Base-by-base conservation (phyloP, 352 stramenopile genomes). In the Hyaloperonospora brassicae region DNA sequence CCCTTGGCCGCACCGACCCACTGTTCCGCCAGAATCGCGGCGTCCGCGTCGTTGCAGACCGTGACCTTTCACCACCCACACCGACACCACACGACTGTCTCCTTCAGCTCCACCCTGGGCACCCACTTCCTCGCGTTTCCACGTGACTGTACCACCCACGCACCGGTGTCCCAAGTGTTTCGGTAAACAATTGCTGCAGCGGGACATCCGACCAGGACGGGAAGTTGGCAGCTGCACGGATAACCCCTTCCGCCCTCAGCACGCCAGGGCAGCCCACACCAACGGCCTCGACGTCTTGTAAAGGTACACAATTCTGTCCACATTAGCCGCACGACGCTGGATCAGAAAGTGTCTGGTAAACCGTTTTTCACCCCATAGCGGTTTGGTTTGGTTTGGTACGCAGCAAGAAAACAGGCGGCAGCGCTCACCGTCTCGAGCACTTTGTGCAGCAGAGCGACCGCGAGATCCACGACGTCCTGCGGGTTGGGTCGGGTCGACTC, bases 41-140 rank as follows among this genome's bases (percentile, higher is more conserved):
- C 83, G 52, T 93, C 83, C 2, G 83, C 83, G 44, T 93, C 83
- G 24, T 93, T 93, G 56, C 73, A 85, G 27, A 93, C 31, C 2
- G 60, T 62, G 0, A 84, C 69, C 56, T 83, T n/a, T 9, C 25
- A 46, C 24, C 17, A 17, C 17, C 17, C 17, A 17, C 17, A 17
- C 52, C 55, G 21, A 38, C 24, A 52, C 4, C 9, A 50, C 9
- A 50, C 35, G 13, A 30, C 10, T 4, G n/a, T 52, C 38, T 61
- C 23, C 21, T 41, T 23, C 11, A 44, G 4, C 7, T 47, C 34
- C 22, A 48, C 45, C 34, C 10, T 30, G 12, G 23, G 9, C 2
- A 23, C 7, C 14, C n/a, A 27, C 23, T n/a, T 5, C 2, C 14
- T 44, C 39, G 22, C 17, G 17, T 17, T 11, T 44, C 1, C 5